A percentile compares a stretch with the other conserved stretches of the same genome.
Evolutionary conservation across 148 eudicot genomes (phyloP).

Genomic region (Simmondsia chinensis): DNA sequence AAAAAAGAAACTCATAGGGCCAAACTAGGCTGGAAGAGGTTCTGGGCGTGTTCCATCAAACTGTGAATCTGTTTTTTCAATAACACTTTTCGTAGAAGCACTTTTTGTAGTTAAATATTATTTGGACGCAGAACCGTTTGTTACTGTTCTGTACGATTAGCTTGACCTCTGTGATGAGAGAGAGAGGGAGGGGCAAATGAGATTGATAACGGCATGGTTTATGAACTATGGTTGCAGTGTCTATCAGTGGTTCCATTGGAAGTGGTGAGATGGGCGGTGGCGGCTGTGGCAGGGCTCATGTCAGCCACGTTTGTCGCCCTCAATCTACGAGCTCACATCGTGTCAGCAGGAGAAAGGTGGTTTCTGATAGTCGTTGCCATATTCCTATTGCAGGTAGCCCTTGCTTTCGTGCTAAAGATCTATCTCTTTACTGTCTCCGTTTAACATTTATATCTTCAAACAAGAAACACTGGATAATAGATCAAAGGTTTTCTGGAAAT

Average conservation of each 20-base stretch:
- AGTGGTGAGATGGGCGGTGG: conserved; percentile 75
- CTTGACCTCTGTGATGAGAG: too few relatives aligned
- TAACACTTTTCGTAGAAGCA: too few relatives aligned
- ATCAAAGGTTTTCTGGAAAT: conserved; percentile 1
- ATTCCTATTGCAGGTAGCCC: conserved; percentile 84
- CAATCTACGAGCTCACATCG: conserved; percentile 77
- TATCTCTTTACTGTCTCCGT: conserved; percentile 66
- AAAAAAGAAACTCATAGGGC: too few relatives aligned
- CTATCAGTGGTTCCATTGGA: conserved; percentile 74
- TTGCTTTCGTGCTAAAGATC: conserved; percentile 67
- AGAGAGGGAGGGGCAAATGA: too few relatives aligned
- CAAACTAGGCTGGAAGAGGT: too few relatives aligned
- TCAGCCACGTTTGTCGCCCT: conserved; percentile 95
- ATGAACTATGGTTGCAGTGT: conserved; percentile 65
- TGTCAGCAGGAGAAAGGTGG: conserved; percentile 93
- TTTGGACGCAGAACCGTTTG: too few relatives aligned
- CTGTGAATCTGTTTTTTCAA: too few relatives aligned
- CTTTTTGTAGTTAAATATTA: too few relatives aligned
- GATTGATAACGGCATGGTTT: too few relatives aligned
- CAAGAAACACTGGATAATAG: background rate
- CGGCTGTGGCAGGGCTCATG: conserved; percentile 91
- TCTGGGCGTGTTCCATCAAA: too few relatives aligned
- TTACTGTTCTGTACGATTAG: too few relatives aligned
- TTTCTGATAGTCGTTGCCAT: conserved; percentile 85
- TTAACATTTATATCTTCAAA: conserved; percentile 9